Percentiles rank a stretch among this genome's conserved stretches.
Evolutionary conservation across 352 stramenopile genomes (phyloP).

Genomic region (Thalassiosira sp.): DNA sequence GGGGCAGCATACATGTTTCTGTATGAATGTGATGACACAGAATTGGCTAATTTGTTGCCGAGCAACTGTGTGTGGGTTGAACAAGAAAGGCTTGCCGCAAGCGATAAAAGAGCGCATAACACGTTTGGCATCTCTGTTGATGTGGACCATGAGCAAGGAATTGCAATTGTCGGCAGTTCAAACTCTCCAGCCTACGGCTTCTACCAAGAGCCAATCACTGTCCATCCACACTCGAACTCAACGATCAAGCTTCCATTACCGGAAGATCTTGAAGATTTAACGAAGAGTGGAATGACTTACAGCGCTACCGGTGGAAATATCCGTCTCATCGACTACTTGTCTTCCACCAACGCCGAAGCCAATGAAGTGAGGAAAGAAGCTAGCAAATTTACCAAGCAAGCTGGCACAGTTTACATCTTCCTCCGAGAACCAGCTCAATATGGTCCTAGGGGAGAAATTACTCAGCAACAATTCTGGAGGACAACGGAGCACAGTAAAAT

Average conservation of each 20-base stretch:
- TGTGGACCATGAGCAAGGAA: constrained; percentile 85
- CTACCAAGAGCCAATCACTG: constrained; percentile 82
- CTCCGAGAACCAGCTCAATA: constrained; percentile 38
- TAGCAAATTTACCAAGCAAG: constrained; percentile 55
- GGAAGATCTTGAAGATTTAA: constrained; percentile 46
- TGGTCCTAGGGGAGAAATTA: constrained; percentile 26
- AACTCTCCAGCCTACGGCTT: constrained; percentile 84
- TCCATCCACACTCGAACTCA: constrained; percentile 56
- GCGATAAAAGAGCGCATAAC: constrained; percentile 88
- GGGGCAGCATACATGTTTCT: constrained; percentile 77
- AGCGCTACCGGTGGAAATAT: constrained; percentile 51
- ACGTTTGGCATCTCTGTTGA: constrained; percentile 87
- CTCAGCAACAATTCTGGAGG: constrained; percentile 56
- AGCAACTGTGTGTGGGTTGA: constrained; percentile 88
- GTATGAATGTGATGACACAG: constrained; percentile 41
- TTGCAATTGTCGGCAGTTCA: constrained; percentile 86
- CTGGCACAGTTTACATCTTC: constrained; percentile 76
- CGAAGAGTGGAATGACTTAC: constrained; percentile 44
- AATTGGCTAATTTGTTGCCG: constrained; percentile 33
- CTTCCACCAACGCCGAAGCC: constrained; percentile 27
- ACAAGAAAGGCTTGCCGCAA: constrained; percentile 86
- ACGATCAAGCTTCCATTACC: constrained; percentile 38
- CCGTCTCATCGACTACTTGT: constrained; percentile 54
- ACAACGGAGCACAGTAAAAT: constrained; percentile 66
- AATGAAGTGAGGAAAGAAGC: too few species aligned